phyloP scores from a whole-genome alignment of 441 rosid genomes.

The Kokia cookei region DNA sequence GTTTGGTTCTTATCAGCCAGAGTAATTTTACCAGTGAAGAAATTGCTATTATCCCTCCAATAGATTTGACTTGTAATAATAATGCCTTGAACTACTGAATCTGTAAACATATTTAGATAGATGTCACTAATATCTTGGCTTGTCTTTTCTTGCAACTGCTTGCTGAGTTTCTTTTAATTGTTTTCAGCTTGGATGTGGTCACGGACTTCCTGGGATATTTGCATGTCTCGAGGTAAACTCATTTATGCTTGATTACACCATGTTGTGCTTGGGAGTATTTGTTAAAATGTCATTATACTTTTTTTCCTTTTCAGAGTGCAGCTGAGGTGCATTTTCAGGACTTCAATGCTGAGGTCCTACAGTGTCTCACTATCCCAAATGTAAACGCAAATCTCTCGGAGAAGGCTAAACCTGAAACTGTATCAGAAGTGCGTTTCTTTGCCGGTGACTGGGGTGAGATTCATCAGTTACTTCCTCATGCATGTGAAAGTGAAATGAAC shows the following conservation, averaged over 20 bases:
- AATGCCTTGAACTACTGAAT: neutral
- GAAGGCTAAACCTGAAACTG: slow-evolving; percentile 8
- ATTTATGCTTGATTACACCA: neutral
- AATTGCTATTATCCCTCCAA: neutral
- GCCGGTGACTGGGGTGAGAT: slow-evolving; percentile 90
- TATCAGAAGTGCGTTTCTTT: slow-evolving; percentile 50
- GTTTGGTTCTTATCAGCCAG: neutral
- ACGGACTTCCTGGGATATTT: slow-evolving; percentile 79
- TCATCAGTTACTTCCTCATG: slow-evolving; percentile 58
- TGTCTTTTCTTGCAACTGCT: slow-evolving; percentile 5
- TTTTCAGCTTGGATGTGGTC: slow-evolving; percentile 91
- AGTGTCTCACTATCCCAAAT: slow-evolving; percentile 78
- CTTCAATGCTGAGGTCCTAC: slow-evolving; percentile 84
- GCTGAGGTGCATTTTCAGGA: slow-evolving; percentile 70
- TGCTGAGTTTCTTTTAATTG: slow-evolving; percentile 13
- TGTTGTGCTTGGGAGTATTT: neutral
- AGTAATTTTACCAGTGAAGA: neutral
- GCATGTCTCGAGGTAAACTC: slow-evolving; percentile 63
- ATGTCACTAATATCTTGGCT: neutral
- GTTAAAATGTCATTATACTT: neutral
- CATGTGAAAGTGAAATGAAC: slow-evolving; percentile 24
- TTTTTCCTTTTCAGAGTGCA: slow-evolving; percentile 53
- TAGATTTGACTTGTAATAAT: neutral
- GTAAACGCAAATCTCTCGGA: slow-evolving; percentile 45
- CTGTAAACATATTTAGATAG: neutral